phyloP scores from a whole-genome alignment of 78 protist species.

The Anaeramoeba flamelloides region DNA sequence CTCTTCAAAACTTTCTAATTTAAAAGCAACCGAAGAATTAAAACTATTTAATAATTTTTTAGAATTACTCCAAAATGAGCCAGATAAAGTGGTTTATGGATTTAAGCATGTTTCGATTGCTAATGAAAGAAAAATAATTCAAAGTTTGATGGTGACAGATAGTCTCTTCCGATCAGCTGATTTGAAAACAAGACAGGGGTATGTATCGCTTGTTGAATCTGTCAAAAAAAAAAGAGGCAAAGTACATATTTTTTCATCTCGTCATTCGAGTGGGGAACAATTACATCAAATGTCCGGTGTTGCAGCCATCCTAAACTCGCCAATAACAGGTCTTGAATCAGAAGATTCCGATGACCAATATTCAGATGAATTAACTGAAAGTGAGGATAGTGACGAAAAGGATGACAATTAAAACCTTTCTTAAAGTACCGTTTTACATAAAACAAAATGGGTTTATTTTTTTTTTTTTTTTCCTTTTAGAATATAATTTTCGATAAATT shows the following conservation, averaged over 20 bases:
- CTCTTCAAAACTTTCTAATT: not conserved
- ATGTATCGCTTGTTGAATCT: not conserved
- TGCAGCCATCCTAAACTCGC: not conserved
- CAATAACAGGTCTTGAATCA: not conserved
- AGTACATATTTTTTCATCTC: not conserved
- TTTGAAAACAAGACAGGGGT: not conserved
- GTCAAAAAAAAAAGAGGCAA: not conserved
- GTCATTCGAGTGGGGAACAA: not conserved
- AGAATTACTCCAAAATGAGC: not conserved
- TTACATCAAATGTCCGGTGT: not conserved
- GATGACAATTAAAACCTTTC: no score
- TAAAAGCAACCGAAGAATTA: not conserved
- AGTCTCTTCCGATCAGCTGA: not conserved
- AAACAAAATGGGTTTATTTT: no score
- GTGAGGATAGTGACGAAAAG: no score
- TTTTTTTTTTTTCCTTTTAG: no score
- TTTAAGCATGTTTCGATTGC: not conserved
- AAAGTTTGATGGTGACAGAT: not conserved
- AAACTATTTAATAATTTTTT: not conserved
- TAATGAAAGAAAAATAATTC: not conserved
- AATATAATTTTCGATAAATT: no score
- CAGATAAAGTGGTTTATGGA: not conserved
- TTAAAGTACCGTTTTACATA: no score
- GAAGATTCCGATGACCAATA: no score
- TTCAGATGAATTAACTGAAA: no score